Conservation (phyloP, 2,329 filamentous ascomycete genomes). For the Aplosporella prunicola region DNA sequence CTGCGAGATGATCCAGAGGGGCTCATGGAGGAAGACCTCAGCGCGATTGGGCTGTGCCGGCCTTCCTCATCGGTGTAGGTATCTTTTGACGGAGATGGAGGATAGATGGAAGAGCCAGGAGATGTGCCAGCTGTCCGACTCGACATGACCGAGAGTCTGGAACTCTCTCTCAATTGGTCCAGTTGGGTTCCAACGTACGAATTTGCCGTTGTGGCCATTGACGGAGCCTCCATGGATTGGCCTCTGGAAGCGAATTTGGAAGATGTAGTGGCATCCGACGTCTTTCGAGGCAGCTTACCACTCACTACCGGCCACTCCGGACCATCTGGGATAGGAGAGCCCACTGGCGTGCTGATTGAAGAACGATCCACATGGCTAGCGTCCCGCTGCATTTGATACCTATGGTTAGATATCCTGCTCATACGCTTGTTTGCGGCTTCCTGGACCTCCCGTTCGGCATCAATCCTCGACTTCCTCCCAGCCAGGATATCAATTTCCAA, state of each 20-base stretch:
- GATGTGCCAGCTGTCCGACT: constrained; percentile 27
- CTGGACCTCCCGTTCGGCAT: constrained; percentile 19
- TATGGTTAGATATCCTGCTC: constrained; percentile 25
- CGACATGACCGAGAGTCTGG: constrained; percentile 29
- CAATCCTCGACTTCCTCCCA: constrained; percentile 46
- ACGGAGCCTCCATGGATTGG: constrained; percentile 26
- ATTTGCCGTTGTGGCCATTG: constrained; percentile 24
- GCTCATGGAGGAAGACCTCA: constrained; percentile 31
- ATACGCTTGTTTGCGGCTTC: constrained; percentile 14
- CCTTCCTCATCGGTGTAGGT: constrained; percentile 19
- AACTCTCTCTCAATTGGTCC: constrained; percentile 28
- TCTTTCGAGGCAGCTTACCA: constrained; percentile 21
- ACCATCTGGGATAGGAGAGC: constrained; percentile 21
- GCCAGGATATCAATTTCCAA: constrained; percentile 61
- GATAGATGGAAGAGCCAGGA: constrained; percentile 26
- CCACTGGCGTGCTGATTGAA: constrained; percentile 20
- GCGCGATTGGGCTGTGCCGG: constrained; percentile 24
- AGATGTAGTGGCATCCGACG: constrained; percentile 20
- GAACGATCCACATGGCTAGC: constrained; percentile 20
- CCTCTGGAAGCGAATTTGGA: constrained; percentile 22
- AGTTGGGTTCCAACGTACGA: constrained; percentile 28
- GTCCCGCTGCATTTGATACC: constrained; percentile 28
- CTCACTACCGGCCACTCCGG: constrained; percentile 22
- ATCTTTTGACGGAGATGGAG: constrained; percentile 25
- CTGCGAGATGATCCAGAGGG: constrained; percentile 21